A percentile compares a stretch with the other conserved stretches of the same genome.
These are phyloP conservation scores for Discostella stelligeroides DNA, from an alignment of 108 stramenopile genomes.

Conservation along the genomic window DNA sequence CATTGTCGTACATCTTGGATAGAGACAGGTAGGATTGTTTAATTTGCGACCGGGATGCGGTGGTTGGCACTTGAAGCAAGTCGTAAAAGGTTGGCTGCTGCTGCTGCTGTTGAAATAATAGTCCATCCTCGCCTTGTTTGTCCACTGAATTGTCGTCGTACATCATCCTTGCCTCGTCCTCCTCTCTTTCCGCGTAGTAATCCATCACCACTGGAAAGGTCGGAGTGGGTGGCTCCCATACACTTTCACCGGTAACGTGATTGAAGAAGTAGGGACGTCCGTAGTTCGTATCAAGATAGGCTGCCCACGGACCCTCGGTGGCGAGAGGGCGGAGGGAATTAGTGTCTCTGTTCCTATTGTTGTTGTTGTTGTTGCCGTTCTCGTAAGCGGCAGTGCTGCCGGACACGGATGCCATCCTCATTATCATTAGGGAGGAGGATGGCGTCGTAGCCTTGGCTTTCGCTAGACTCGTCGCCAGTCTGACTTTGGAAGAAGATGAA, in stretches of 20 bases:
- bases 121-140: not conserved
- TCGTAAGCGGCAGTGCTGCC: slow-evolving; percentile 8
- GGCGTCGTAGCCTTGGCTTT: not conserved
- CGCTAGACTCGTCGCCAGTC: not conserved
- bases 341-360: too few species aligned
- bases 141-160: not conserved
- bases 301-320: slow-evolving; percentile 44
- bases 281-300: slow-evolving; percentile 34
- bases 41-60: slow-evolving; percentile 37
- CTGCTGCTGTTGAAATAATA: not conserved
- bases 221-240: slow-evolving; percentile 42
- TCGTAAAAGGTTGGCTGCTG: slow-evolving; percentile 33
- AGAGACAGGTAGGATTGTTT: slow-evolving; percentile 20
- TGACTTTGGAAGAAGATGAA: not conserved
- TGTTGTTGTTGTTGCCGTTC: not conserved
- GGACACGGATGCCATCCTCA: too few species aligned
- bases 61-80: slow-evolving; percentile 31
- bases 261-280: slow-evolving; percentile 47
- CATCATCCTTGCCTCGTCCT: not conserved
- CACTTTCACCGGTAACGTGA: slow-evolving; percentile 43
- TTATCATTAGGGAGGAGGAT: not conserved
- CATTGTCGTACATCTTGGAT: not conserved
- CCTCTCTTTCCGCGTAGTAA: not conserved
- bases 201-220: slow-evolving; percentile 27
- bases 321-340: slow-evolving; percentile 8